Conservation (phyloP, 2,329 filamentous ascomycete genomes). For the Ilyonectria robusta region DNA sequence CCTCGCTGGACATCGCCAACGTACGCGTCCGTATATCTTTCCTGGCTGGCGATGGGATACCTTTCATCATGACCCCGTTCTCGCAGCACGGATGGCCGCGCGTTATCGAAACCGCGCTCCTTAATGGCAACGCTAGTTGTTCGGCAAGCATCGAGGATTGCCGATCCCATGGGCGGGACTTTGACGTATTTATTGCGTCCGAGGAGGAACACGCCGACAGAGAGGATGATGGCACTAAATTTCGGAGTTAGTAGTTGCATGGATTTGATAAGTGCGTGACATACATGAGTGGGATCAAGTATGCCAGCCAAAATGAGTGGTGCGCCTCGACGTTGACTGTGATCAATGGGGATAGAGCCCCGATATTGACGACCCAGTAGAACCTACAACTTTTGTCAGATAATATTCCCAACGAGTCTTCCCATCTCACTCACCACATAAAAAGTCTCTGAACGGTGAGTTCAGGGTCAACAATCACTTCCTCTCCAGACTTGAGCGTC, state of each 20-base stretch:
- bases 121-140: slow-evolving; percentile 23
- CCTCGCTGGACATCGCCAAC: slow-evolving; percentile 42
- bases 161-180: slow-evolving; percentile 24
- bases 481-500: slow-evolving; percentile 29
- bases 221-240: slow-evolving; percentile 26
- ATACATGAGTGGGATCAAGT: slow-evolving; percentile 41
- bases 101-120: slow-evolving; percentile 24
- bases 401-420: neutral
- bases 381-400: slow-evolving; percentile 16
- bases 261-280: neutral
- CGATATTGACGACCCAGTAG: slow-evolving; percentile 35
- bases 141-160: slow-evolving; percentile 29
- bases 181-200: slow-evolving; percentile 26
- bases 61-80: slow-evolving; percentile 34
- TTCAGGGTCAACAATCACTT: slow-evolving; percentile 32
- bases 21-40: slow-evolving; percentile 44
- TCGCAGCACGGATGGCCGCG: slow-evolving; percentile 24
- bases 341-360: slow-evolving; percentile 27
- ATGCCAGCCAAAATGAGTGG: slow-evolving; percentile 32
- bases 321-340: slow-evolving; percentile 30
- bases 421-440: slow-evolving; percentile 19
- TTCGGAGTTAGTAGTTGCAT: neutral
- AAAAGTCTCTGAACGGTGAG: slow-evolving; percentile 29
- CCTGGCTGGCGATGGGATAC: slow-evolving; percentile 40
- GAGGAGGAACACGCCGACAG: slow-evolving; percentile 12